Evolutionary conservation across 495 filamentous ascomycete species (phyloP).

Genomic region (Astrothelium macrocarpum): DNA sequence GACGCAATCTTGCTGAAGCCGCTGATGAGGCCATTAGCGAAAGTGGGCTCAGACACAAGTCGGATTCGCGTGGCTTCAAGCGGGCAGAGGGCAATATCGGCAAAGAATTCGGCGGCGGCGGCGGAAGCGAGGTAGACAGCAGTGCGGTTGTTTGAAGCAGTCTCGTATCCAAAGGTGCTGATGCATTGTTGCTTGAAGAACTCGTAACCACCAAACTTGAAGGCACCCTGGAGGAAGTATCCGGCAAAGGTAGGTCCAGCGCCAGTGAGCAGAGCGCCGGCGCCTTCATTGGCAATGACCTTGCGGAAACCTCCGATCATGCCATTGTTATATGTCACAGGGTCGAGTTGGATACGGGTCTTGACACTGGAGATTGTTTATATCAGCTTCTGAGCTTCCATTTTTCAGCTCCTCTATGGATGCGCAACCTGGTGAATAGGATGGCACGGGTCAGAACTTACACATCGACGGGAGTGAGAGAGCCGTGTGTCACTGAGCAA

Average conservation of each 20-base stretch:
- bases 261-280: conserved; percentile 34
- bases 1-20: conserved; percentile 34
- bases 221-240: conserved; percentile 40
- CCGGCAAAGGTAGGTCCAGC: conserved; percentile 36
- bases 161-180: conserved; percentile 35
- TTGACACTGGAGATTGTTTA: conserved; percentile 26
- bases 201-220: conserved; percentile 41
- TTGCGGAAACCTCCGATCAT: conserved; percentile 37
- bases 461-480: conserved; percentile 92
- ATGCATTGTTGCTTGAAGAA: conserved; percentile 41
- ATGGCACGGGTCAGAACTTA: conserved; percentile 43
- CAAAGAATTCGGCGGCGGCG: conserved; percentile 37
- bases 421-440: background rate
- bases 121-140: conserved; percentile 38
- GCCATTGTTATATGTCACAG: conserved; percentile 36
- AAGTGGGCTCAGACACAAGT: conserved; percentile 34
- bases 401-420: background rate
- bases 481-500: conserved; percentile 89
- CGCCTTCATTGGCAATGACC: conserved; percentile 34
- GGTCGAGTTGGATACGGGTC: conserved; percentile 40
- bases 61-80: conserved; percentile 36
- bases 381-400: conserved; percentile 9
- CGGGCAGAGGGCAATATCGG: conserved; percentile 35
- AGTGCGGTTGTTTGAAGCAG: conserved; percentile 34
- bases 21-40: conserved; percentile 33